Base-by-base conservation (phyloP, 2,329 filamentous ascomycete genomes). In the Parafenestella ontariensis region DNA sequence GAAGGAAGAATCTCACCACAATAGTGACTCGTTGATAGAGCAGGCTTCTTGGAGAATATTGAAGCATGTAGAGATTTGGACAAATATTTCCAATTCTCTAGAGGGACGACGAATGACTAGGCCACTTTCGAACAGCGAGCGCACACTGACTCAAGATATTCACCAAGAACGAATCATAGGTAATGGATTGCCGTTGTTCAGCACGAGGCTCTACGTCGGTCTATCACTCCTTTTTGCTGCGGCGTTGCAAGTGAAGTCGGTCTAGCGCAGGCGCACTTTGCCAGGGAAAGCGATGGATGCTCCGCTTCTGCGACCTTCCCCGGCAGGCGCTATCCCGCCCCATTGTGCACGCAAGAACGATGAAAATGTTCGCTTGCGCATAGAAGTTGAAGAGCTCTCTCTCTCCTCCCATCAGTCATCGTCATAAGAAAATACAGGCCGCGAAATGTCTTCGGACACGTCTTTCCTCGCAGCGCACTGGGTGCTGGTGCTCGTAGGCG, bases 391-490 rank as follows among this genome's bases (percentile, higher is more conserved):
- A 11, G 28, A 31, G 28, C n/a, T n/a, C n/a, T n/a, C 11, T 31
- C 8, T 13, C 9, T 31, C 28, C 28, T 31, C 11, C 28, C 28
- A 31, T 11, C 28, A 10, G 10, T 31, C 9, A 31, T 11, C 7
- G 15, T 10, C 15, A 31, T 31, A n/a, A n/a, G 28, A 10, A 10
- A 26, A 26, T 9, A 26, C 24, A 26, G 24, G 10, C 24, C 24
- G 24, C 24, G 24, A n/a, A n/a, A n/a, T n/a, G n/a, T n/a, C n/a
- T n/a, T n/a, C n/a, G 15, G 51, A 46, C 11, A 50, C 46, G 3
- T 58, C 56, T 3, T 43, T 61, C 5, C 17, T 61, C 24, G 54
- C 53, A 48, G 20, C 37, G 11, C 10, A 23, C 37, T 24, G 15
- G 36, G 26, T 53, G 10, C 15, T 59, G 13, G 29, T 29, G 9